Percentiles rank a stretch among this genome's conserved stretches.
Conservation (phyloP, 1,284 basidiomycete species). For the Cystobasidium sp. region DNA sequence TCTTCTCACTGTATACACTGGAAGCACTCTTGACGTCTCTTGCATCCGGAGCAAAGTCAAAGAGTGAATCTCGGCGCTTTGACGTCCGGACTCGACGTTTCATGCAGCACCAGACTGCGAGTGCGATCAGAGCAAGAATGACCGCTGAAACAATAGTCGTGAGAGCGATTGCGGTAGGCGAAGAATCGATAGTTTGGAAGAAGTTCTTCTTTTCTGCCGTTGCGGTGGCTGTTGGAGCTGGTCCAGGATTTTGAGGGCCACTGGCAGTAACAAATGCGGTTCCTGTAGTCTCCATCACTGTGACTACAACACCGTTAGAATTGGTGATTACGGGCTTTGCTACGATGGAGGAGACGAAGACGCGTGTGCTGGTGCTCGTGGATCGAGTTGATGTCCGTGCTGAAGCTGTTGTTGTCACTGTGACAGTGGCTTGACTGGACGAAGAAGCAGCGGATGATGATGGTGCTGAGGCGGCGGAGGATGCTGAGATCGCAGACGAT, state of each 20-base stretch:
- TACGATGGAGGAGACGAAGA: slow-evolving; percentile 8
- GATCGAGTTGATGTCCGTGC: background rate
- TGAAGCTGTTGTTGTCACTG: background rate
- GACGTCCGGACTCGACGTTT: slow-evolving; percentile 25
- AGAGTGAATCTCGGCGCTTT: slow-evolving; percentile 9
- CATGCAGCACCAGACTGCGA: slow-evolving; percentile 40
- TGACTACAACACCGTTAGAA: background rate
- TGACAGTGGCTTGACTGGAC: background rate
- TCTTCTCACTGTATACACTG: slow-evolving; percentile 19
- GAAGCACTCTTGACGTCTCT: slow-evolving; percentile 3
- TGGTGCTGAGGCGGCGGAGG: background rate
- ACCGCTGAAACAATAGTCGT: slow-evolving; percentile 42
- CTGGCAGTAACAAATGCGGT: background rate
- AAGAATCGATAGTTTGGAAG: slow-evolving; percentile 40
- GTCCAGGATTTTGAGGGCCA: slow-evolving; percentile 2
- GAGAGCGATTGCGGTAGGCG: slow-evolving; percentile 44
- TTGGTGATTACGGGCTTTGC: slow-evolving; percentile 15
- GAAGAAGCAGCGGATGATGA: background rate
- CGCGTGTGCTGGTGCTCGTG: background rate
- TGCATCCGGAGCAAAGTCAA: slow-evolving; percentile 10
- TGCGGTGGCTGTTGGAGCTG: background rate
- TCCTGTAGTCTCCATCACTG: background rate
- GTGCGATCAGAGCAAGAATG: slow-evolving; percentile 36
- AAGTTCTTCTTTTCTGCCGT: slow-evolving; percentile 21
- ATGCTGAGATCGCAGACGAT: background rate